Evolutionary conservation across 805 yeast genomes (phyloP).

Genomic region (Kuraishia capsulata): DNA sequence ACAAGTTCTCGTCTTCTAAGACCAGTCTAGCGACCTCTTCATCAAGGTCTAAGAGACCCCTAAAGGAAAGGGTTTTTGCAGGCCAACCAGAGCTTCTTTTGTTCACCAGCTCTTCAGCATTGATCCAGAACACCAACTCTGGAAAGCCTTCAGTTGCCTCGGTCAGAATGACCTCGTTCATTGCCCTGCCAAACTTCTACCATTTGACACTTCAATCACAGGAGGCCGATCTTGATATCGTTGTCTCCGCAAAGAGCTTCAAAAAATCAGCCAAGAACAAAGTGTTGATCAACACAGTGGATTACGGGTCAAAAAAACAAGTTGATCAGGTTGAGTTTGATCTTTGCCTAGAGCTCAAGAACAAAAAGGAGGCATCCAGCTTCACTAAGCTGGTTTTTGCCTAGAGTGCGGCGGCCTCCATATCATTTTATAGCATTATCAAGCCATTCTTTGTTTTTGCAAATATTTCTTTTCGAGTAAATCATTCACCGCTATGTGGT

Average conservation of each 20-base stretch:
- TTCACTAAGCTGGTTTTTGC: neutral
- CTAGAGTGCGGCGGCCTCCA: too few relatives aligned
- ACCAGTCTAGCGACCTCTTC: neutral
- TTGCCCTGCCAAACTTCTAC: slow-evolving; percentile 1
- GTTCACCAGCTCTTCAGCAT: neutral
- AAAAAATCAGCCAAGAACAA: slow-evolving; percentile 3
- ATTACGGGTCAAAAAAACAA: slow-evolving; percentile 4
- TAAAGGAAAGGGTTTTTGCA: slow-evolving; percentile 1
- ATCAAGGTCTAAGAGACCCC: neutral
- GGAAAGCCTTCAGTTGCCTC: neutral
- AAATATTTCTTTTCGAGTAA: too few relatives aligned
- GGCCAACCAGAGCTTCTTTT: slow-evolving; percentile 1
- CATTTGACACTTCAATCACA: neutral
- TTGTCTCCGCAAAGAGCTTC: slow-evolving; percentile 7
- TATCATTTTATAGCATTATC: too few relatives aligned
- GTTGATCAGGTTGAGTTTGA: neutral
- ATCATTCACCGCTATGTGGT: too few relatives aligned
- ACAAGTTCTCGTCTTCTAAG: neutral
- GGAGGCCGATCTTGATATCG: slow-evolving; percentile 5
- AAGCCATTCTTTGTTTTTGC: too few relatives aligned
- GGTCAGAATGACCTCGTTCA: neutral
- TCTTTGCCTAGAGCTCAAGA: neutral
- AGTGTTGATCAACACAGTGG: slow-evolving; percentile 9
- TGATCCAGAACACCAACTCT: neutral
- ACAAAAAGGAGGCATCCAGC: neutral